A percentile compares a stretch with the other conserved stretches of the same genome.
phyloP scores from a whole-genome alignment of 257 asterid genomes.

The Nicotiana undulata region DNA sequence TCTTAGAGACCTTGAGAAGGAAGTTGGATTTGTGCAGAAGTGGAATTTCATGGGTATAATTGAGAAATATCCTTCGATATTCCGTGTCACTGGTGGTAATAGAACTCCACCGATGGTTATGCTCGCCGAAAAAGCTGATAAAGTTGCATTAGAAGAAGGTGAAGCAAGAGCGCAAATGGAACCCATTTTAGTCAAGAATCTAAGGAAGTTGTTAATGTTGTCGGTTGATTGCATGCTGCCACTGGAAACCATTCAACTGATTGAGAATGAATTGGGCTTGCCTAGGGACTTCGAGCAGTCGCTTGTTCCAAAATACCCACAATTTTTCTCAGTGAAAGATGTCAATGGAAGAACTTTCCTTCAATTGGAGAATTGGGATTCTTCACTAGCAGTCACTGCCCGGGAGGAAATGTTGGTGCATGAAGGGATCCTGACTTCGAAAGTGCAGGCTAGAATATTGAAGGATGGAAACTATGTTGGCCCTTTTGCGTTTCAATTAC shows the following conservation, averaged over 20 bases:
- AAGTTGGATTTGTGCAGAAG: constrained; percentile 87
- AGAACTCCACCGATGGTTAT: constrained; percentile 62
- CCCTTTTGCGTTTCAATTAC: constrained; percentile 59
- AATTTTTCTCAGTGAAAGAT: constrained; percentile 47
- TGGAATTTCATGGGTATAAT: constrained; percentile 84
- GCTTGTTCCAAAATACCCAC: constrained; percentile 58
- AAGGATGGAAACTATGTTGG: constrained; percentile 76
- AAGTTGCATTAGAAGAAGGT: constrained; percentile 50
- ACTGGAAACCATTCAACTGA: constrained; percentile 47
- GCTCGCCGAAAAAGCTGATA: constrained; percentile 59
- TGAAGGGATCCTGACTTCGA: constrained; percentile 12
- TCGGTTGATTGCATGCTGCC: constrained; percentile 80
- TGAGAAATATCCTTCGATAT: constrained; percentile 68
- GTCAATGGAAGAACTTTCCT: constrained; percentile 55
- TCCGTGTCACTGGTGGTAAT: constrained; percentile 49
- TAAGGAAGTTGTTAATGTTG: constrained; percentile 80
- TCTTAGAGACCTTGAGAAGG: constrained; percentile 95
- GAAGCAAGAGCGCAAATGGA: constrained; percentile 54
- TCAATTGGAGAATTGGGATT: constrained; percentile 85
- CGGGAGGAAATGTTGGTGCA: constrained; percentile 58
- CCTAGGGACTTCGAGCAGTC: constrained; percentile 63
- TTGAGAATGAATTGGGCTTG: constrained; percentile 63
- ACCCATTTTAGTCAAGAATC: constrained; percentile 62
- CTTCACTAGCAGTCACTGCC: constrained; percentile 71
- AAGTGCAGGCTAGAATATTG: constrained; percentile 37